A percentile compares a stretch with the other conserved stretches of the same genome.
phyloP scores from a whole-genome alignment of 2,329 filamentous ascomycete species.

The Colletotrichum plurivorum region DNA sequence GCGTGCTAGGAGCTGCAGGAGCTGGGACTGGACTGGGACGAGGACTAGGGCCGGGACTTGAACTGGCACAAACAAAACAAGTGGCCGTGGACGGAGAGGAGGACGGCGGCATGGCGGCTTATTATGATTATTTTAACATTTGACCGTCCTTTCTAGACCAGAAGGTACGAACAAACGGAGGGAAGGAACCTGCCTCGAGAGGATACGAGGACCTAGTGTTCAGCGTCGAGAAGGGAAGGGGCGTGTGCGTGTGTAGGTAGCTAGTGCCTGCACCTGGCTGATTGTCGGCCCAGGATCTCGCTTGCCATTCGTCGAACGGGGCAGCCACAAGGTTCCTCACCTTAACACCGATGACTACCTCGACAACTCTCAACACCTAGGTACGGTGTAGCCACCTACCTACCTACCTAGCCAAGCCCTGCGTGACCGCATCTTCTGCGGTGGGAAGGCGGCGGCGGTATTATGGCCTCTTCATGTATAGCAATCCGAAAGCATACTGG shows the following conservation, averaged over 20 bases:
- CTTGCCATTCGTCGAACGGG: not conserved
- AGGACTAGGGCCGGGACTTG: not conserved
- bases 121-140: conserved; percentile 25
- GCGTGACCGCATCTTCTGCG: not conserved
- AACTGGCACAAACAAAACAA: not conserved
- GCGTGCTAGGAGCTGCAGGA: not conserved
- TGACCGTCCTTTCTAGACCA: not conserved
- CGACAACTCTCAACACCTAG: too few species aligned
- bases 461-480: conserved; percentile 19
- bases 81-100: not conserved
- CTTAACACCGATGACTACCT: too few species aligned
- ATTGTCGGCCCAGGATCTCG: conserved; percentile 6
- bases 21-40: not conserved
- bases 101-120: conserved; percentile 4
- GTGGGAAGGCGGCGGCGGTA: conserved; percentile 10
- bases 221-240: too few species aligned
- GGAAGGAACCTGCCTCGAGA: not conserved
- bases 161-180: conserved; percentile 3
- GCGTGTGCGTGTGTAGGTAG: too few species aligned
- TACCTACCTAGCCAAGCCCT: not conserved
- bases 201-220: too few species aligned
- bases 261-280: too few species aligned
- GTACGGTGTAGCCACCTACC: too few species aligned
- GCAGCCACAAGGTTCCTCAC: not conserved
- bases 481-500: conserved; percentile 30